These are phyloP conservation scores for Isoetes taiwanensis DNA, from an alignment of 75 land plant species.

Conservation along the genomic window DNA sequence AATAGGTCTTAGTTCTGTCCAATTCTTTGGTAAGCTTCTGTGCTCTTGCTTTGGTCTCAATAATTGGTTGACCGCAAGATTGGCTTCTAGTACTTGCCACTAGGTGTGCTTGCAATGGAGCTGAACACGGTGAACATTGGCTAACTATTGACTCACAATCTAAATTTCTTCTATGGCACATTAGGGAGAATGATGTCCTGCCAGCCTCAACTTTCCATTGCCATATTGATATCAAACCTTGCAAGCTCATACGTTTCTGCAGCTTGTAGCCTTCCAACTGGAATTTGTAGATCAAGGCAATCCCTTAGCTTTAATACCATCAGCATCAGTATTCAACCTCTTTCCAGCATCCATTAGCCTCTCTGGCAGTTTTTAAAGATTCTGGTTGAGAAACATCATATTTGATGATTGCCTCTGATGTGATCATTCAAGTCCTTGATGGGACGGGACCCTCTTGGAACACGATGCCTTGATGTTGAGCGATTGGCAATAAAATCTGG, in stretches of 20 bases:
- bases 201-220: neutral
- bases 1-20: neutral
- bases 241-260: conserved; percentile 2
- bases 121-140: neutral
- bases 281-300: neutral
- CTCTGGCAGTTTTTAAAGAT: too few relatives aligned
- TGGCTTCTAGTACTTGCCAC: conserved; percentile 4
- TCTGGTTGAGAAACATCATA: too few relatives aligned
- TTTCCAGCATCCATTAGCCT: too few relatives aligned
- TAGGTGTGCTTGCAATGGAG: neutral
- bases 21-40: neutral
- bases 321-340: too few relatives aligned
- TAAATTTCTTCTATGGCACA: neutral
- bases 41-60: conserved; percentile 3
- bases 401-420: conserved; percentile 92
- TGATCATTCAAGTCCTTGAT: conserved; percentile 85
- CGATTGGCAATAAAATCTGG: conserved; percentile 60
- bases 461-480: conserved; percentile 81
- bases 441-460: conserved; percentile 89
- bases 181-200: neutral
- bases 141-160: neutral
- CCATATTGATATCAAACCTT: neutral
- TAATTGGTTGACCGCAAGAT: neutral
- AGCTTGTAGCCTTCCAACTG: neutral
- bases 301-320: too few relatives aligned